Base-by-base conservation (phyloP, 306 rosid species). In the Fragaria nilgerrensis region DNA sequence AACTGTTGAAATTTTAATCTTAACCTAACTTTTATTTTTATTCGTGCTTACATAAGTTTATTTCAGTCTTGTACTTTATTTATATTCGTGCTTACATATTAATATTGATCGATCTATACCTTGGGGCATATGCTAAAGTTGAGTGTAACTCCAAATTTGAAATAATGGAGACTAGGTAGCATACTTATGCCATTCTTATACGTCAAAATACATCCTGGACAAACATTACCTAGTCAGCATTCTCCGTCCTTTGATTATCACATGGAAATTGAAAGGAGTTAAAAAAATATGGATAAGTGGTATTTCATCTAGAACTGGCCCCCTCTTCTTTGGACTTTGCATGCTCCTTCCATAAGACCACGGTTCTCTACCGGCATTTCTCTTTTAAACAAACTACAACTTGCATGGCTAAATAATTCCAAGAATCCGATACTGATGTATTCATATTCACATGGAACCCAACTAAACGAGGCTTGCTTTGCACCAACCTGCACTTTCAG, bases 241-340 rank as follows among this genome's bases (percentile, higher is more conserved):
- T 58, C 70, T 17, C 44, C 11, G 59, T 56, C 69, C 48, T 58
- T 15, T 58, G 9, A 74, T 56, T 22, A n/a, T 74, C 68, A 74
- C 56, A 9, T 58, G 58, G 70, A 61, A 62, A 74, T 74, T 9
- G 70, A 75, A 9, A 61, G 45, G 45, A 61, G 70, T 39, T 41
- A 39, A 39, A 37, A 17, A 11, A 19, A 6, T 34, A 65, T 29
- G 11, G 2, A 62, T 29, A 2, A 13, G 9, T 5, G 41, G 68
- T 32, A 32, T 62, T 73, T 14, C 66, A 55, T 73, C 76, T 55
- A 73, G 76, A 74, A 44, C 45, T 74, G 44, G 44, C 78, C 59
- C 77, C 70, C 70, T 32, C 68, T 43, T 22, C 58, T 11, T 2
- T 19, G 56, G 70, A 74, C n/a, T 61, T 74, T 59, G 44, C 78